Conservation (phyloP, 2,329 filamentous ascomycete species). For the Clarireedia homoeocarpa region DNA sequence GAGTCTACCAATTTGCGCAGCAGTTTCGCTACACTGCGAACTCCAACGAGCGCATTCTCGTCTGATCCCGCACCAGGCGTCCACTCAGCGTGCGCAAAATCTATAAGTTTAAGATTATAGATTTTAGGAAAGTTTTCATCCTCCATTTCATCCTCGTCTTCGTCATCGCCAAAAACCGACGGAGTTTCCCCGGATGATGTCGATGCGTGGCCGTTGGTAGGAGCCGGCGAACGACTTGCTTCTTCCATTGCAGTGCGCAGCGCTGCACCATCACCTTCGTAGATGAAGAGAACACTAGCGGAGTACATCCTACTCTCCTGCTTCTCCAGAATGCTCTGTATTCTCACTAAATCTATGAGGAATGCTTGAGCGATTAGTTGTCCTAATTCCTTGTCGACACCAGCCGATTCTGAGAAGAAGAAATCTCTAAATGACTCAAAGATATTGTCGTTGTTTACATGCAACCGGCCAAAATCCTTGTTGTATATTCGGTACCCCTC, state of each 20-base stretch:
- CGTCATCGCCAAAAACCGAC: slow-evolving; percentile 30
- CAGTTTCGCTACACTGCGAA: slow-evolving; percentile 63
- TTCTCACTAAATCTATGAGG: slow-evolving; percentile 42
- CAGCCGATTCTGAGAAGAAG: slow-evolving; percentile 49
- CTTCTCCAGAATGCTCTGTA: slow-evolving; percentile 44
- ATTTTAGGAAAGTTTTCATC: slow-evolving; percentile 54
- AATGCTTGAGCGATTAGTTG: slow-evolving; percentile 47
- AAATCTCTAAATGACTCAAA: slow-evolving; percentile 47
- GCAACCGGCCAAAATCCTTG: slow-evolving; percentile 52
- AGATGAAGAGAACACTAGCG: slow-evolving; percentile 48
- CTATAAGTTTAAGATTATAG: slow-evolving; percentile 79
- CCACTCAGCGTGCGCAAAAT: slow-evolving; percentile 88
- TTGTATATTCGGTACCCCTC: slow-evolving; percentile 52
- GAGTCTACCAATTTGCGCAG: slow-evolving; percentile 48
- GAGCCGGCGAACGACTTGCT: slow-evolving; percentile 25
- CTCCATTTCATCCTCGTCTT: slow-evolving; percentile 49
- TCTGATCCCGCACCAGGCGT: slow-evolving; percentile 76
- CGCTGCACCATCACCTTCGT: slow-evolving; percentile 53
- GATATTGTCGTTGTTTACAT: slow-evolving; percentile 47
- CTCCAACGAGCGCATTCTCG: slow-evolving; percentile 70
- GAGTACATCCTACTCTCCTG: slow-evolving; percentile 58
- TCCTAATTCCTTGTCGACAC: slow-evolving; percentile 52
- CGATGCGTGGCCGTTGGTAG: slow-evolving; percentile 24
- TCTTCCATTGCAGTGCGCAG: slow-evolving; percentile 34
- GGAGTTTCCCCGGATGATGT: slow-evolving; percentile 20